Conservation (phyloP, 192 early-diverging fungal genomes). For the Entophlyctis luteolus region DNA sequence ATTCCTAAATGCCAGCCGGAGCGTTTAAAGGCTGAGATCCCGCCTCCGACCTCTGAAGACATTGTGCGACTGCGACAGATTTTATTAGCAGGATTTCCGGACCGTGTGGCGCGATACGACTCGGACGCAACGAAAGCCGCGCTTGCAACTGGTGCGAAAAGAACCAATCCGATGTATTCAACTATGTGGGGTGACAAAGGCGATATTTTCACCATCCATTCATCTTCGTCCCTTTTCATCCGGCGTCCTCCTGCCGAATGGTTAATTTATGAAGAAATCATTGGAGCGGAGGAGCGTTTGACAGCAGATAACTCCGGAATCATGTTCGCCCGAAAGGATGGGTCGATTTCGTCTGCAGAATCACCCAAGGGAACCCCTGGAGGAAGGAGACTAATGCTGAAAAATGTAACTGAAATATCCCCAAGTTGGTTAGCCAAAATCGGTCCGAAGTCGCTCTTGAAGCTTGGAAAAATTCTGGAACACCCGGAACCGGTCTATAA, state of each 20-base stretch:
- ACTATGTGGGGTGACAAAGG: conserved; percentile 44
- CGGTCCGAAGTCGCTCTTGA: conserved; percentile 65
- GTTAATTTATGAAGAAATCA: conserved; percentile 53
- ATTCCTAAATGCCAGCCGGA: not conserved
- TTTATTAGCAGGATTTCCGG: conserved; percentile 82
- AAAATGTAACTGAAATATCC: conserved; percentile 70
- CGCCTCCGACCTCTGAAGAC: conserved; percentile 49
- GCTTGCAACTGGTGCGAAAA: conserved; percentile 27
- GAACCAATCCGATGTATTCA: conserved; percentile 42
- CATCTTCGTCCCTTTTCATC: conserved; percentile 32
- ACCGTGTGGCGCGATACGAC: conserved; percentile 81
- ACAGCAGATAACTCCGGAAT: conserved; percentile 57
- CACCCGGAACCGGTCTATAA: conserved; percentile 71
- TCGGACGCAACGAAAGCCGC: conserved; percentile 13
- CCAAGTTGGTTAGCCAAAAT: conserved; percentile 79
- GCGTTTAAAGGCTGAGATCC: conserved; percentile 6
- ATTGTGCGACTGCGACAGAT: conserved; percentile 79
- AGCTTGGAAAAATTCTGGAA: conserved; percentile 69
- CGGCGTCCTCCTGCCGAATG: conserved; percentile 46
- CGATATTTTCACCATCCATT: conserved; percentile 67
- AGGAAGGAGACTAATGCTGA: conserved; percentile 57
- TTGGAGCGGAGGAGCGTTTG: conserved; percentile 47
- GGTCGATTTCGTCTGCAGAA: conserved; percentile 36
- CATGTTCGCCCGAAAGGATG: conserved; percentile 59
- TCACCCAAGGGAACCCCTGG: conserved; percentile 42